Conservation (phyloP, 805 yeast genomes). For the Saccharomycopsis babjevae region DNA sequence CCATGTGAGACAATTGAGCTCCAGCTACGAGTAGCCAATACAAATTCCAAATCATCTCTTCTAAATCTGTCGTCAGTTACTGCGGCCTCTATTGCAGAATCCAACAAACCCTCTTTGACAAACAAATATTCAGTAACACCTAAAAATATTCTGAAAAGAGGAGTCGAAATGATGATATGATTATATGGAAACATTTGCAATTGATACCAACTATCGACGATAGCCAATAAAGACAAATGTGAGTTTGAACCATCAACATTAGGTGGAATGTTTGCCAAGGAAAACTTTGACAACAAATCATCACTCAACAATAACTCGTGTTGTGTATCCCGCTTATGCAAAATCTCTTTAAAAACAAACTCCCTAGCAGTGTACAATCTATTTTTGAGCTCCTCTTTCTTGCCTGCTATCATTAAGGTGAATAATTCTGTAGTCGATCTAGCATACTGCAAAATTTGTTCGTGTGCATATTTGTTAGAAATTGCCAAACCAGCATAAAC, state of each 20-base stretch:
- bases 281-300: conserved; percentile 64
- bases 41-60: conserved; percentile 86
- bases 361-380: conserved; percentile 60
- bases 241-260: conserved; percentile 59
- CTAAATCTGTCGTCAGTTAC: conserved; percentile 58
- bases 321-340: conserved; percentile 27
- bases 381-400: conserved; percentile 42
- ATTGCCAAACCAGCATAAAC: conserved; percentile 97
- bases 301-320: conserved; percentile 69
- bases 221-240: conserved; percentile 78
- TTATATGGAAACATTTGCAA: conserved; percentile 86
- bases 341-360: conserved; percentile 62
- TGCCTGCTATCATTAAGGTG: conserved; percentile 69
- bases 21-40: conserved; percentile 84
- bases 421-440: conserved; percentile 74
- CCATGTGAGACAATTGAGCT: conserved; percentile 69
- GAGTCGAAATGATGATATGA: conserved; percentile 95
- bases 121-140: conserved; percentile 92
- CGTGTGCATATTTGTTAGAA: conserved; percentile 89
- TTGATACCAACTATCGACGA: conserved; percentile 89
- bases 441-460: conserved; percentile 83
- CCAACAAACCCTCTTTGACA: conserved; percentile 74
- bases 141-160: conserved; percentile 79
- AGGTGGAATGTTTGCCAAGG: conserved; percentile 63
- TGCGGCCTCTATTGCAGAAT: conserved; percentile 67